These are phyloP conservation scores for Thraustochytrium sp. DNA, from an alignment of 352 stramenopile species.

Conservation along the genomic window DNA sequence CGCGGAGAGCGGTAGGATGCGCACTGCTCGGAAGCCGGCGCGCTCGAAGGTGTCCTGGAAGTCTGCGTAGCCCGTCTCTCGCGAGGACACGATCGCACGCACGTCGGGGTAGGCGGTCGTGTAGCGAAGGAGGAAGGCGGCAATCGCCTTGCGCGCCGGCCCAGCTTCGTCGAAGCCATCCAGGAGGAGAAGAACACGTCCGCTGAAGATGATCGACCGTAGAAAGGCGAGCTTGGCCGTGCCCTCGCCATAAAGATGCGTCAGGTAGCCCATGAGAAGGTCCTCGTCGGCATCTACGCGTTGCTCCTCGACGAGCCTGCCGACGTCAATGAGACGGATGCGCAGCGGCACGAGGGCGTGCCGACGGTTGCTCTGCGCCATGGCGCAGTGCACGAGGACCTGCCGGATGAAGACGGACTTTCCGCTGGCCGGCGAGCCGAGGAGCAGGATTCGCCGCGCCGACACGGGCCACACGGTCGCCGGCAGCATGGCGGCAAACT, in stretches of 20 bases:
- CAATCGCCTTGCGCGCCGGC: background rate
- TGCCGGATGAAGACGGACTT: slow-evolving; percentile 27
- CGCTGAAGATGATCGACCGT: background rate
- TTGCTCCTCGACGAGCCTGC: background rate
- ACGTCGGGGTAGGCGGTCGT: background rate
- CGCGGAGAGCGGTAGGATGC: background rate
- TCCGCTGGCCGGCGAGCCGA: background rate
- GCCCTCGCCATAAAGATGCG: background rate
- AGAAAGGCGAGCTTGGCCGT: background rate
- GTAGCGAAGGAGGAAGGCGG: background rate
- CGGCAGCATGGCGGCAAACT: background rate
- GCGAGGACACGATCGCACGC: background rate
- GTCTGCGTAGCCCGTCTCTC: background rate
- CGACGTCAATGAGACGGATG: slow-evolving; percentile 26
- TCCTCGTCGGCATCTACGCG: background rate
- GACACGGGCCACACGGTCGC: background rate
- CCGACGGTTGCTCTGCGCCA: background rate
- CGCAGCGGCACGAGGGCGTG: slow-evolving; percentile 1
- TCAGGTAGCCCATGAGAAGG: slow-evolving; percentile 15
- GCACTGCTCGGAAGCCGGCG: background rate
- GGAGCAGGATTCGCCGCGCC: background rate
- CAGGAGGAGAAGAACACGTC: background rate
- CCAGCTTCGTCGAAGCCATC: slow-evolving; percentile 39
- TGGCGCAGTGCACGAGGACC: background rate
- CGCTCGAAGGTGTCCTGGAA: background rate